These are phyloP conservation scores for Penstemon newberryi DNA, from an alignment of 257 asterid species.

Conservation along the genomic window DNA sequence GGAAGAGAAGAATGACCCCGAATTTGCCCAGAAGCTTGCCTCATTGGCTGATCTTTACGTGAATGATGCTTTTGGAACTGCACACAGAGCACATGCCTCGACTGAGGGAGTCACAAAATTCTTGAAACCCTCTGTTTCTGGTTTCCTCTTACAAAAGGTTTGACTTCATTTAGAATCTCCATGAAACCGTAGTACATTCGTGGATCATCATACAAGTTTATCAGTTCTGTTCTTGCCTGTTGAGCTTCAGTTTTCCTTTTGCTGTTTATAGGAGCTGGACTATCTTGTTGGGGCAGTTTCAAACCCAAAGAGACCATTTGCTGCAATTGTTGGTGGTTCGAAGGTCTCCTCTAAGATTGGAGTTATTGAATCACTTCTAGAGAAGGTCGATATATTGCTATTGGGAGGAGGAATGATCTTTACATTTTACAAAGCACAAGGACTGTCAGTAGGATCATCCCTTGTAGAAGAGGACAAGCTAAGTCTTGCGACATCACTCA, in stretches of 20 bases:
- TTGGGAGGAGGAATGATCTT: slow-evolving; percentile 95
- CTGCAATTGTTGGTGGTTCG: slow-evolving; percentile 92
- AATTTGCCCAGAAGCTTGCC: slow-evolving; percentile 86
- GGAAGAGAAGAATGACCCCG: slow-evolving; percentile 91
- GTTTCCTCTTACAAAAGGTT: slow-evolving; percentile 86
- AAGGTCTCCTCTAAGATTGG: slow-evolving; percentile 92
- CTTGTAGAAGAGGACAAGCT: slow-evolving; percentile 94
- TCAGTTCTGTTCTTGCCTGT: background rate
- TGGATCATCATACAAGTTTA: background rate
- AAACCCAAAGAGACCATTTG: slow-evolving; percentile 77
- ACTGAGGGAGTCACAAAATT: slow-evolving; percentile 87
- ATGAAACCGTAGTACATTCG: background rate
- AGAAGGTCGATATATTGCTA: slow-evolving; percentile 65
- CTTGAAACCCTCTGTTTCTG: slow-evolving; percentile 90
- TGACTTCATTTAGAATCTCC: slow-evolving; percentile 22
- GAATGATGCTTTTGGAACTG: slow-evolving; percentile 92
- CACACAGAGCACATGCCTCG: slow-evolving; percentile 94
- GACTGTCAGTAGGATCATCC: slow-evolving; percentile 82
- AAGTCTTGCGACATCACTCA: slow-evolving; percentile 73
- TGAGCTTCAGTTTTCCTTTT: slow-evolving; percentile 20
- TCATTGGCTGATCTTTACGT: slow-evolving; percentile 79
- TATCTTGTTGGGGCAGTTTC: slow-evolving; percentile 87
- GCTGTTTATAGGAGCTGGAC: slow-evolving; percentile 63
- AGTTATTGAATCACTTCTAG: slow-evolving; percentile 84
- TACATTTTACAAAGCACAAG: slow-evolving; percentile 91